Base-by-base conservation (phyloP, 2,329 filamentous ascomycete species). In the Aspergillus texensis region DNA sequence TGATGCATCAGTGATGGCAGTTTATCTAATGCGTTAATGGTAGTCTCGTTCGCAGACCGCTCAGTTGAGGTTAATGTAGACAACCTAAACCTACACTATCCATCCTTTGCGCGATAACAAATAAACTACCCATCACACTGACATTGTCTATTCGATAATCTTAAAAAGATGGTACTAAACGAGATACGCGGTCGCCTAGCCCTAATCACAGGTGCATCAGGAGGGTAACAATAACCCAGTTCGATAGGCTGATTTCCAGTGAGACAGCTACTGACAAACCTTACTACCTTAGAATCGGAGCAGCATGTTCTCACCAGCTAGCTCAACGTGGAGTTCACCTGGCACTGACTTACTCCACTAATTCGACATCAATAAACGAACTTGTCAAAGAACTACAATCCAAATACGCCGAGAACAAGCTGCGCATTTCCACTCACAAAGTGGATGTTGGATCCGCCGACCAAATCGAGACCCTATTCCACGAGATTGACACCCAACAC, bases 301-400 rank as follows among this genome's bases (percentile, higher is more conserved):
- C 82, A 65, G 85, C 85, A 52, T 86, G 85, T 68, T 86, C 87
- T 21, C 79, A 79, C 58, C 82, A 85, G 57, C 81, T 89, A n/a
- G 83, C 82, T 60, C 67, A 75, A 11, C 77, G 82, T 55, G 84
- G 84, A 32, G 80, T 81, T 19, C 78, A 84, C 65, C 79, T 89
- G 5, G 87, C 86, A 10, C 75, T 89, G 26, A 88, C 86, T 0
- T 89, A 88, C 74, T 84, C 84, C 24, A 82, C 80, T 54, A 85
- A 83, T 71, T 72, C 81, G 58, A 74, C 77, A 4, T 75, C 80
- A 36, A 79, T 87, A 32, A 79, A 82, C 19, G 69, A 72, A 1
- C 77, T 89, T 8, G 75, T 82, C 10, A 55, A 73, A 2, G 77
- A 81, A 36, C 74, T 86, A 58, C 74, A 75, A 59, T 61, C 74